A percentile compares a stretch with the other conserved stretches of the same genome.
phyloP scores from a whole-genome alignment of 768 basidiomycete genomes.

The Tricholoma saponaceum region DNA sequence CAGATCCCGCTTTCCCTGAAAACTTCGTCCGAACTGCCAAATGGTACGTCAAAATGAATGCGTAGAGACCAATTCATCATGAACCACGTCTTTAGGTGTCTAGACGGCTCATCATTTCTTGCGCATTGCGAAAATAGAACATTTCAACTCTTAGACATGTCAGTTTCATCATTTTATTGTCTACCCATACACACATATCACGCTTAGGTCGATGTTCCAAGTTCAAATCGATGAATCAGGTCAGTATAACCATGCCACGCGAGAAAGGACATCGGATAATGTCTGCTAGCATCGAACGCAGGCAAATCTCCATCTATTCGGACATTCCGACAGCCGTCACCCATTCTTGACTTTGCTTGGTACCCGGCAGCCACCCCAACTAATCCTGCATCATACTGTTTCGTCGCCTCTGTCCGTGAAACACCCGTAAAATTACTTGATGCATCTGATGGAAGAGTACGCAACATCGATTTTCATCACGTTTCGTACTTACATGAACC shows the following conservation, averaged over 20 bases:
- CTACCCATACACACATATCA: neutral
- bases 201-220: neutral
- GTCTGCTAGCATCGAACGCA: neutral
- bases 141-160: constrained; percentile 55
- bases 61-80: neutral
- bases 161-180: constrained; percentile 14
- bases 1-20: constrained; percentile 20
- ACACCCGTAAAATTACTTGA: constrained; percentile 84
- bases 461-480: constrained; percentile 12
- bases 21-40: constrained; percentile 55
- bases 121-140: constrained; percentile 68
- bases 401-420: constrained; percentile 79
- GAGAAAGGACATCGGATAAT: neutral
- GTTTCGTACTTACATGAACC: neutral
- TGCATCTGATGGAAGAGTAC: constrained; percentile 69
- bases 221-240: neutral
- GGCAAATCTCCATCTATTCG: constrained; percentile 8
- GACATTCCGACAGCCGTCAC: constrained; percentile 51
- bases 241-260: neutral
- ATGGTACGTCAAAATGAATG: constrained; percentile 34
- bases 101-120: constrained; percentile 68
- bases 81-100: constrained; percentile 46
- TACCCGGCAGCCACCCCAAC: constrained; percentile 68
- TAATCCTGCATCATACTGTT: constrained; percentile 71
- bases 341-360: constrained; percentile 81